Evolutionary conservation across 495 filamentous ascomycete species (phyloP).

Genomic region (Aspergillus sclerotioniger): DNA sequence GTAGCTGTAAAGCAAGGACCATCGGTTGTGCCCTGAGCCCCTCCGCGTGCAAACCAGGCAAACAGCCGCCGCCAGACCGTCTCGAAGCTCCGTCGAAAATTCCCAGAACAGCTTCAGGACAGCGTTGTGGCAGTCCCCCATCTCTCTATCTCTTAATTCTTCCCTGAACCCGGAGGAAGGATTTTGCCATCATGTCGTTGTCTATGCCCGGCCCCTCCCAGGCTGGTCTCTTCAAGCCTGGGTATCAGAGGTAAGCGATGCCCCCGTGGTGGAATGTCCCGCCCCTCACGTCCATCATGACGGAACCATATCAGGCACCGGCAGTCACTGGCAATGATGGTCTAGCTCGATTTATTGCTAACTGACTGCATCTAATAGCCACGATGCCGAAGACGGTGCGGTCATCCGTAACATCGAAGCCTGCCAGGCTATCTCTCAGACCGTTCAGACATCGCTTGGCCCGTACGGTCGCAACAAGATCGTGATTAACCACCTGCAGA

Average conservation of each 20-base stretch:
- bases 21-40: constrained; percentile 20
- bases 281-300: constrained; percentile 28
- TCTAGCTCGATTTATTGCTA: constrained; percentile 5
- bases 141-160: constrained; percentile 26
- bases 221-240: constrained; percentile 89
- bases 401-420: constrained; percentile 99
- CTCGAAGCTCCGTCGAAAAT: constrained; percentile 46
- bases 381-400: constrained; percentile 97
- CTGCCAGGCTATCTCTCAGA: constrained; percentile 90
- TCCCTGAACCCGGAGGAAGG: constrained; percentile 24
- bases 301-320: constrained; percentile 3
- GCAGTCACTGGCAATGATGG: neutral
- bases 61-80: constrained; percentile 37
- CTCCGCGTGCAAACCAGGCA: constrained; percentile 47
- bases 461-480: constrained; percentile 99
- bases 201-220: constrained; percentile 92
- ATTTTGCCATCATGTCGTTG: constrained; percentile 73
- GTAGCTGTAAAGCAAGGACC: neutral
- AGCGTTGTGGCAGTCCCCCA: constrained; percentile 22
- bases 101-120: constrained; percentile 37
- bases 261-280: constrained; percentile 28
- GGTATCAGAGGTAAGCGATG: constrained; percentile 83
- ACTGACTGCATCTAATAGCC: constrained; percentile 52
- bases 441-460: constrained; percentile 94
- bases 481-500: constrained; percentile 99